These are phyloP conservation scores for Paecilomyces variotii DNA, from an alignment of 2,329 filamentous ascomycete genomes.

Conservation along the genomic window DNA sequence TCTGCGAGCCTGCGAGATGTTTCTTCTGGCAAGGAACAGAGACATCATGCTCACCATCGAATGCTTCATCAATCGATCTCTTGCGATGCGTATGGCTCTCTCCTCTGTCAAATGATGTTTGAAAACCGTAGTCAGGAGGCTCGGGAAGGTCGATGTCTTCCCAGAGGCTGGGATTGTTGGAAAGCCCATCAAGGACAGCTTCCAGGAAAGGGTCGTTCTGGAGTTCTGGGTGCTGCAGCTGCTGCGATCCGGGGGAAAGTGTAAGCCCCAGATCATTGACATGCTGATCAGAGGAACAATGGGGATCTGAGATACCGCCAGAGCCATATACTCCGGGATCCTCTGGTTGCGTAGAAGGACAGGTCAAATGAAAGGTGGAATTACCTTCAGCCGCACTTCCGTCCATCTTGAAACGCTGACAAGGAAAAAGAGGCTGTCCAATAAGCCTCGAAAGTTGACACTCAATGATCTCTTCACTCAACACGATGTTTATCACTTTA, in stretches of 20 bases:
- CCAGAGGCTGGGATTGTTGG: background rate
- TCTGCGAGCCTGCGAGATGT: slow-evolving; percentile 1
- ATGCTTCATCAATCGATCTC: slow-evolving; percentile 15
- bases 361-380: slow-evolving; percentile 26
- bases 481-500: background rate
- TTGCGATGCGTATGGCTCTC: slow-evolving; percentile 10
- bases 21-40: slow-evolving; percentile 12
- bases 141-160: background rate
- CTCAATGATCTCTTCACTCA: background rate
- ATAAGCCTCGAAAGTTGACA: background rate
- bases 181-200: background rate
- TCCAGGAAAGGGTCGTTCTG: background rate
- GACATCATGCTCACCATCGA: slow-evolving; percentile 8
- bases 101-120: background rate
- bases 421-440: background rate
- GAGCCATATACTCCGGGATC: slow-evolving; percentile 10
- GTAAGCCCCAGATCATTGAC: slow-evolving; percentile 36
- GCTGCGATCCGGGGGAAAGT: slow-evolving; percentile 32
- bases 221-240: slow-evolving; percentile 8
- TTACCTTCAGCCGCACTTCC: slow-evolving; percentile 29
- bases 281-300: slow-evolving; percentile 15
- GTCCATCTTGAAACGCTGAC: slow-evolving; percentile 11
- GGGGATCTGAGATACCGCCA: slow-evolving; percentile 14
- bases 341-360: slow-evolving; percentile 9
- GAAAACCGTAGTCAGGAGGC: background rate